Evolutionary conservation across 768 basidiomycete genomes (phyloP).

Genomic region (Ephemerocybe angulata): DNA sequence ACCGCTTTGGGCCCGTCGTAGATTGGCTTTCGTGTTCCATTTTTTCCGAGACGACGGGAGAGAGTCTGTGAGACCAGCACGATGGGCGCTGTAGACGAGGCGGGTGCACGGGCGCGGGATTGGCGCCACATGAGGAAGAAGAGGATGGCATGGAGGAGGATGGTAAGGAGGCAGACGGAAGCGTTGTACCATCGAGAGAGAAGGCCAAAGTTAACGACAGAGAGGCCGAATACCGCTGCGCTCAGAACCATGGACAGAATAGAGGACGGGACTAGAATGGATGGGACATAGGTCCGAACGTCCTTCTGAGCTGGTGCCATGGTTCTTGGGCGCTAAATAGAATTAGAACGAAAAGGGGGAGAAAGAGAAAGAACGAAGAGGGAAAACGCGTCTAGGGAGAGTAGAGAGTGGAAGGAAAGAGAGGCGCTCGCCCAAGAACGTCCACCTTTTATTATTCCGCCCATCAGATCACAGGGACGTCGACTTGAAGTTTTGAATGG

Average conservation of each 20-base stretch:
- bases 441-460: too few species aligned
- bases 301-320: too few species aligned
- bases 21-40: neutral
- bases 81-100: neutral
- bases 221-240: conserved; percentile 9
- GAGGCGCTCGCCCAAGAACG: too few species aligned
- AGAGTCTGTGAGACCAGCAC: neutral
- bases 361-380: neutral
- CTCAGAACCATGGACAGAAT: conserved; percentile 4
- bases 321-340: neutral
- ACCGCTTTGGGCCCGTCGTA: too few species aligned
- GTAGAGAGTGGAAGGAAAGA: too few species aligned
- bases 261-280: neutral
- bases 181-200: conserved; percentile 25
- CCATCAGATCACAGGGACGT: too few species aligned
- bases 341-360: neutral
- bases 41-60: neutral
- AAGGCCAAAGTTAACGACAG: conserved; percentile 26
- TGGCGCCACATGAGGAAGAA: conserved; percentile 12
- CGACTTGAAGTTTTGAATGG: too few species aligned
- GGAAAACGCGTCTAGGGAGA: too few species aligned
- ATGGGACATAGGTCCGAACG: neutral
- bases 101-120: neutral
- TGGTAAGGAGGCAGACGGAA: conserved; percentile 15
- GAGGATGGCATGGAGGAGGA: conserved; percentile 17